phyloP scores from a whole-genome alignment of 352 stramenopile species.

The Elongisporangium prolatum region DNA sequence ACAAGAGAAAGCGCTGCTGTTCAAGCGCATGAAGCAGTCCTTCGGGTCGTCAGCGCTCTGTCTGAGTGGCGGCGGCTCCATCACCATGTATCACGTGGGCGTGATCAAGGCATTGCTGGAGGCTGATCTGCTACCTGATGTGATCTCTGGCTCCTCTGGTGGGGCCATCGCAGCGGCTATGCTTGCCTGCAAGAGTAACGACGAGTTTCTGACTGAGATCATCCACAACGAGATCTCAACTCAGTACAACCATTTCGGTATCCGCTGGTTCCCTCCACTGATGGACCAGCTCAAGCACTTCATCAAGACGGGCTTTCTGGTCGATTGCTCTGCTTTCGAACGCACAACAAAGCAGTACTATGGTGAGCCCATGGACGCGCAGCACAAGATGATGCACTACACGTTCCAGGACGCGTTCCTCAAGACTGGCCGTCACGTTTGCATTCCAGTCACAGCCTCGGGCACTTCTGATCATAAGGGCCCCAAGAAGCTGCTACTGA shows the following conservation, averaged over 20 bases:
- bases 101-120: constrained; percentile 89
- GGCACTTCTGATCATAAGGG: constrained; percentile 83
- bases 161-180: constrained; percentile 88
- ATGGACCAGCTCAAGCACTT: constrained; percentile 86
- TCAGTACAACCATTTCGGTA: constrained; percentile 38
- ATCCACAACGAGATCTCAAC: constrained; percentile 57
- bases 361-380: constrained; percentile 46
- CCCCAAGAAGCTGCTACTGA: constrained; percentile 84
- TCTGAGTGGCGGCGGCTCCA: constrained; percentile 88
- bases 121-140: constrained; percentile 83
- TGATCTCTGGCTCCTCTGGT: constrained; percentile 92
- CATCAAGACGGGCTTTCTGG: constrained; percentile 86
- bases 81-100: constrained; percentile 94
- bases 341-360: constrained; percentile 93
- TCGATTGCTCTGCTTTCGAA: constrained; percentile 77
- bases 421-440: constrained; percentile 90
- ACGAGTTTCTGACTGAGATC: constrained; percentile 62
- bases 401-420: constrained; percentile 95
- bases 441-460: constrained; percentile 91
- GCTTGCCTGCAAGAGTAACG: constrained; percentile 77
- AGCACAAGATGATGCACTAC: constrained; percentile 54
- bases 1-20: constrained; percentile 45
- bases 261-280: constrained; percentile 78
- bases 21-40: constrained; percentile 62
- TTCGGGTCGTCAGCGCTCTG: constrained; percentile 90